Evolutionary conservation across 2,329 filamentous ascomycete species (phyloP), one percentile per base, ranked within the genome.

Genomic region (Beauveria bassiana): DNA sequence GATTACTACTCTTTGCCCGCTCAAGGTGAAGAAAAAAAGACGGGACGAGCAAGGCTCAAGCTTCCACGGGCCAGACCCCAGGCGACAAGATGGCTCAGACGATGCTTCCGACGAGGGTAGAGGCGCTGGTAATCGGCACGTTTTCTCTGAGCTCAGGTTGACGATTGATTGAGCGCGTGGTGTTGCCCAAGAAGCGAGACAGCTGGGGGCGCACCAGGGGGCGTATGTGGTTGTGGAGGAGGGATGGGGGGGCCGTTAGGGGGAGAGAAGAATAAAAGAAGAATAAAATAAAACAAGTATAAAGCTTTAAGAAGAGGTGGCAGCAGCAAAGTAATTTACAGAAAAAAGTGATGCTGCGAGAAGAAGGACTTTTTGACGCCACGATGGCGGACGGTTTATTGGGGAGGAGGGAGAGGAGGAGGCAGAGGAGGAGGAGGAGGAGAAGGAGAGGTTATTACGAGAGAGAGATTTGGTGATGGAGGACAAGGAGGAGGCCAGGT

Each of bases 211-310:
- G 34, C 38, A 31, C 31, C 34, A 28, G 34, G 38, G 50, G 50
- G 42, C 18, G 45, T 54, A n/a, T 14, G 42, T 40, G 50, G 42
- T 31, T 40, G 42, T 49, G 52, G 20, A 56, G 31, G 51, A 20
- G 59, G 22, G 38, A 34, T 31, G n/a, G 49, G n/a, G 22, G 42
- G 42, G 38, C 59, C 28, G 51, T 43, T 49, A 31, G 34, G 56
- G 56, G 38, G 57, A 20, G 52, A 18, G 40, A 51, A 26, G 51
- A 62, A 43, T 14, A 24, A 46, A 40, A 14, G 26, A 50, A 31
- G 42, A 58, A 60, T 53, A 62, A 31, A 50, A 52, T 47, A 55
- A 54, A 38, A 54, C n/a, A 59, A 54, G 14, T 58, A 59, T 49
- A 49, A 55, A 49, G 28, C 18, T 40, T 52, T 52, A 54, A 47